Conservation (phyloP, 352 stramenopile species). For the Phytopythium vexans region DNA sequence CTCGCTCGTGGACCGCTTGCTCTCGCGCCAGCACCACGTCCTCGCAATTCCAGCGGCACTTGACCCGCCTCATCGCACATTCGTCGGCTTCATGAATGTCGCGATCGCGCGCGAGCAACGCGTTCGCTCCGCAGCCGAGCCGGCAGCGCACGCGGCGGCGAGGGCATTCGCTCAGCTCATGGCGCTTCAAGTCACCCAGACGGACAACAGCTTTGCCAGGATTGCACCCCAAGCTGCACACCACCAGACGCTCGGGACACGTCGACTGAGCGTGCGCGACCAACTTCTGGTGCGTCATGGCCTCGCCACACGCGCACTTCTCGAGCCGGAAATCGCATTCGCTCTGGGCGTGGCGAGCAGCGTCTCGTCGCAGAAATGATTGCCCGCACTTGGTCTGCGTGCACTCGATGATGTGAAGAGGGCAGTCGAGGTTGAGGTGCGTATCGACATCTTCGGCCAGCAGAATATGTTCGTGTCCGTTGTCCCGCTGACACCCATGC, state of each 20-base stretch:
- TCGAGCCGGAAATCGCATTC: slow-evolving; percentile 48
- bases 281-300: slow-evolving; percentile 50
- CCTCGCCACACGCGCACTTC: slow-evolving; percentile 53
- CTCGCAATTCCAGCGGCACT: slow-evolving; percentile 56
- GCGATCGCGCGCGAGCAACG: slow-evolving; percentile 40
- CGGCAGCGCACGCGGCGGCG: slow-evolving; percentile 60
- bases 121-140: slow-evolving; percentile 51
- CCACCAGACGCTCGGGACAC: slow-evolving; percentile 47
- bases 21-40: slow-evolving; percentile 40
- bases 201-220: slow-evolving; percentile 10
- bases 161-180: slow-evolving; percentile 40
- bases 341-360: slow-evolving; percentile 24
- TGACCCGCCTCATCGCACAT: slow-evolving; percentile 48
- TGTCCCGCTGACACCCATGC: slow-evolving; percentile 14
- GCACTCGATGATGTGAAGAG: slow-evolving; percentile 37
- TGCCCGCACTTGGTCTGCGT: slow-evolving; percentile 43
- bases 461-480: slow-evolving; percentile 10
- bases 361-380: slow-evolving; percentile 14
- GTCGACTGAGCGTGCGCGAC: slow-evolving; percentile 31
- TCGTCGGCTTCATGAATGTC: slow-evolving; percentile 35
- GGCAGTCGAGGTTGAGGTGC: slow-evolving; percentile 34
- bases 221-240: slow-evolving; percentile 46
- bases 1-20: slow-evolving; percentile 42
- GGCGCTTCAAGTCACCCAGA: slow-evolving; percentile 40
- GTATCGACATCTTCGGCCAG: slow-evolving; percentile 45